Base-by-base conservation (phyloP, 257 asterid species). In the Rubia yunnanensis region DNA sequence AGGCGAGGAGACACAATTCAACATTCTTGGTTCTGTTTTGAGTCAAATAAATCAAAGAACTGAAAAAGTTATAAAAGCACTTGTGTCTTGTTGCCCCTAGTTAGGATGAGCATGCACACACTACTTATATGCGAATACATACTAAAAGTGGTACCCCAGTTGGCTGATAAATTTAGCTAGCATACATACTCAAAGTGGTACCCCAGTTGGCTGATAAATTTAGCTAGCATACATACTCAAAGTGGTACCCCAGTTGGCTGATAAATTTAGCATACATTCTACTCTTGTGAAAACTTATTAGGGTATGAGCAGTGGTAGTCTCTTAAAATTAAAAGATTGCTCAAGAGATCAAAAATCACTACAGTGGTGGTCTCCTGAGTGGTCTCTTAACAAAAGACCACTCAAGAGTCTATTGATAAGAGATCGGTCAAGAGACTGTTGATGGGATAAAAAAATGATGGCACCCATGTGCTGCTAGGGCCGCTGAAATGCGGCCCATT, bases 161-260 rank as follows among this genome's bases (percentile, higher is more conserved):
- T 60, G 60, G 60, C 64, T n/a, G 53, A 57, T 39, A 22, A 57
- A 44, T n/a, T n/a, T n/a, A n/a, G n/a, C n/a, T n/a, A n/a, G n/a
- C n/a, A 26, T 32, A n/a, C 35, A n/a, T 20, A 34, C 60, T 27
- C 9, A 36, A 31, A 46, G 24, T 20, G 30, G 66, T 23, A 68
- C 34, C 41, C 53, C 27, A 35, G 50, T 48, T 60, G 60, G 60
- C 64, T n/a, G 53, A 57, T 39, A 22, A 57, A 44, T n/a, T n/a
- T n/a, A n/a, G n/a, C n/a, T n/a, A n/a, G n/a, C n/a, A 26, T 32
- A n/a, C 35, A n/a, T 20, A 34, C 60, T 27, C 9, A 36, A 31
- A 46, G 24, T 20, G 30, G 66, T 23, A 68, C 34, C 41, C 53
- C 27, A 35, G 50, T 48, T 60, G 60, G 60, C 64, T n/a, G 53